Evolutionary conservation across 169 alveolate species (phyloP).

Genomic region (Cryptosporidium muris): DNA sequence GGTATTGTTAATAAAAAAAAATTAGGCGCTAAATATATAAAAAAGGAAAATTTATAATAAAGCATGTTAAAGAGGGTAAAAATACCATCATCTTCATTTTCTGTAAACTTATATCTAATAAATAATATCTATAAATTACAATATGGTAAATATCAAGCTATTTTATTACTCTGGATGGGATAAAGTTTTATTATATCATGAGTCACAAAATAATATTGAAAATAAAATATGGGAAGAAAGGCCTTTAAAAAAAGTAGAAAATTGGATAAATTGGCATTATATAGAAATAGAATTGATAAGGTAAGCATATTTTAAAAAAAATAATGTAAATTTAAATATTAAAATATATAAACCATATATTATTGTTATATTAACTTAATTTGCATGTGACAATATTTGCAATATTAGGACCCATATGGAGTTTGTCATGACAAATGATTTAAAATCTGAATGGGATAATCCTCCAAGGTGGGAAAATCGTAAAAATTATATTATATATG

Average conservation of each 20-base stretch:
- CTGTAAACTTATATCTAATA: no score
- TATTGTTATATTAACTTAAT: no score
- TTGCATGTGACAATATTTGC: neutral
- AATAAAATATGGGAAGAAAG: no score
- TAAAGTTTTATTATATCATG: conserved; percentile 12
- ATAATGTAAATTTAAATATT: neutral
- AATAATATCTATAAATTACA: neutral
- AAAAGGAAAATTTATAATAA: no score
- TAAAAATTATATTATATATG: conserved; percentile 16
- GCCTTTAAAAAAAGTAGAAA: neutral
- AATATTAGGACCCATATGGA: conserved; percentile 18
- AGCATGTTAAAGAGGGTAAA: no score
- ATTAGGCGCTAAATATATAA: no score
- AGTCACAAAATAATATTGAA: conserved; percentile 3
- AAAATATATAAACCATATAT: neutral
- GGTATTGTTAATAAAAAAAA: no score
- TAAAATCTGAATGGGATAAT: conserved; percentile 59
- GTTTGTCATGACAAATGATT: conserved; percentile 26
- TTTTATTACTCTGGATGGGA: conserved; percentile 54
- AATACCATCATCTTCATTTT: no score
- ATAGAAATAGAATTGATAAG: conserved; percentile 4
- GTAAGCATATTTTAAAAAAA: neutral
- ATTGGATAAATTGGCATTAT: conserved; percentile 20
- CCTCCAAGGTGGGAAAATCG: conserved; percentile 27
- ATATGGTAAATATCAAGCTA: conserved; percentile 30